phyloP scores from a whole-genome alignment of 805 yeast genomes.

The Ogataea henricii region DNA sequence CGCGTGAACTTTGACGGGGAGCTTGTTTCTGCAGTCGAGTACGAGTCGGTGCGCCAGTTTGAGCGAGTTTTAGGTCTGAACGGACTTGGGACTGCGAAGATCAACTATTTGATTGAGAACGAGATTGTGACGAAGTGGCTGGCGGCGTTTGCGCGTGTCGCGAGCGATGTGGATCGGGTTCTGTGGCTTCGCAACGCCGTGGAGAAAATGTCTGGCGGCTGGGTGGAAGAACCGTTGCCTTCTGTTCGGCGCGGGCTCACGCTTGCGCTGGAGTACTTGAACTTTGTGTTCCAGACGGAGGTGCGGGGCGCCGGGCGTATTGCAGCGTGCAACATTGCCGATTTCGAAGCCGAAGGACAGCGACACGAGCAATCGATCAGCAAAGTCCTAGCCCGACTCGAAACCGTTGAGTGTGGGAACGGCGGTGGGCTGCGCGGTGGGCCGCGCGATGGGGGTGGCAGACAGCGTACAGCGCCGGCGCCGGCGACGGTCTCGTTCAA shows the following conservation, averaged over 20 bases:
- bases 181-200: constrained; percentile 14
- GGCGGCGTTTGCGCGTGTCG: constrained; percentile 5
- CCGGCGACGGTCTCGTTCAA: constrained; percentile 46
- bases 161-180: constrained; percentile 2
- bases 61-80: constrained; percentile 10
- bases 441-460: too few species aligned
- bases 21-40: background rate
- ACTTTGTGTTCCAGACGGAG: constrained; percentile 17
- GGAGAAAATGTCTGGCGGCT: constrained; percentile 3
- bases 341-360: background rate
- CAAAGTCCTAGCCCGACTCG: constrained; percentile 8
- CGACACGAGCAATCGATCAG: constrained; percentile 11
- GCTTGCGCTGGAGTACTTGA: constrained; percentile 17
- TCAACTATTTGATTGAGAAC: constrained; percentile 23
- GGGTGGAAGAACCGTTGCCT: constrained; percentile 6
- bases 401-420: background rate
- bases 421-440: too few species aligned
- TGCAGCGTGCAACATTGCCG: background rate
- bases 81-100: constrained; percentile 8
- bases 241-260: constrained; percentile 13
- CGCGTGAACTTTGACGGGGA: constrained; percentile 1
- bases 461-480: too few species aligned
- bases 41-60: constrained; percentile 8
- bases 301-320: constrained; percentile 2
- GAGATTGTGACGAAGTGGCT: constrained; percentile 24